Percentiles rank a stretch among this genome's conserved stretches.
Evolutionary conservation across 2,329 filamentous ascomycete genomes (phyloP).

Genomic region (Ceratocystis cacaofunesta): DNA sequence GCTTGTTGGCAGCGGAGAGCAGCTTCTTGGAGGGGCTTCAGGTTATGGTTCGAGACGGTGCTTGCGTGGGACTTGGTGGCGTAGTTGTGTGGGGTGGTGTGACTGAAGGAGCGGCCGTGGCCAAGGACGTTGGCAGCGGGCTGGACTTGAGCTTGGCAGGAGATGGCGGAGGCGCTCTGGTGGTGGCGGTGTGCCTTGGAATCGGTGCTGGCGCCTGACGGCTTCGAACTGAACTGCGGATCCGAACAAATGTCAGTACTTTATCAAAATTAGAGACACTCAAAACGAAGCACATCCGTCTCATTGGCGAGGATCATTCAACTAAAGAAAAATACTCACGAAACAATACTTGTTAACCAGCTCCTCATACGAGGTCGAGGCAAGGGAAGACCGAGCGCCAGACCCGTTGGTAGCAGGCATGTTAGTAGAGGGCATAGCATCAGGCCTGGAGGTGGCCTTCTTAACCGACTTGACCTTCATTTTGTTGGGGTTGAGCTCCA

Average conservation of each 20-base stretch:
- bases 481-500: conserved; percentile 26
- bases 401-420: conserved; percentile 5
- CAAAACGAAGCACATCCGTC: too few relatives aligned
- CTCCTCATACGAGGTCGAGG: conserved; percentile 87
- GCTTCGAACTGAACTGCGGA: conserved; percentile 16
- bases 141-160: neutral
- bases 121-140: neutral
- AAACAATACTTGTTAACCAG: conserved; percentile 99
- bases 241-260: conserved; percentile 19
- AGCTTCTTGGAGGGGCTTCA: conserved; percentile 26
- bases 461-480: conserved; percentile 33
- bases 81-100: neutral
- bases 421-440: conserved; percentile 6
- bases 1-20: conserved; percentile 18
- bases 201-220: conserved; percentile 6
- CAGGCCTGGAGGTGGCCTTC: conserved; percentile 72
- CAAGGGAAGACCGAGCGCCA: conserved; percentile 42
- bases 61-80: conserved; percentile 22
- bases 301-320: neutral
- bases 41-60: conserved; percentile 31
- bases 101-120: conserved; percentile 1
- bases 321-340: conserved; percentile 49
- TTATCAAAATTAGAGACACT: conserved; percentile 18
- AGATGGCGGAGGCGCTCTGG: neutral
- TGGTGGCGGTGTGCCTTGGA: conserved; percentile 4